These are phyloP conservation scores for Russula earlei DNA, from an alignment of 768 basidiomycete species.

Conservation along the genomic window DNA sequence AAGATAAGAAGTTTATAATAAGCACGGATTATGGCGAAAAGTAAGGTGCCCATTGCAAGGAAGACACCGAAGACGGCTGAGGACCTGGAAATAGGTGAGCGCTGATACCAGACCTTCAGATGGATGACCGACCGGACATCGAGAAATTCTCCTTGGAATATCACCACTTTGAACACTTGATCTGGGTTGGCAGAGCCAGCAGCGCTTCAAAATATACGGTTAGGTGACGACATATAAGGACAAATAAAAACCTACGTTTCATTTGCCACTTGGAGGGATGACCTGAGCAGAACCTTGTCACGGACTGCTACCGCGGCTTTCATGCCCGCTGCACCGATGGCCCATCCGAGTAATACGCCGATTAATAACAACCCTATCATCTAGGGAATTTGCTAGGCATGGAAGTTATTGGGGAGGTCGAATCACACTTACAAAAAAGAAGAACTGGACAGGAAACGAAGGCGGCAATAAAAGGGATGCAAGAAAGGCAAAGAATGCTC, in stretches of 20 bases:
- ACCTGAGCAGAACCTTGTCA: slow-evolving; percentile 26
- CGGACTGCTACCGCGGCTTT: slow-evolving; percentile 36
- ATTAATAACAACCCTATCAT: slow-evolving; percentile 36
- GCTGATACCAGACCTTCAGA: background rate
- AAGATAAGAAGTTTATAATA: slow-evolving; percentile 38
- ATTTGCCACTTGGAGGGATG: slow-evolving; percentile 24
- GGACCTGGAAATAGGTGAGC: slow-evolving; percentile 24
- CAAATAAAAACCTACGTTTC: slow-evolving; percentile 24
- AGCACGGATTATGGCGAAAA: slow-evolving; percentile 38
- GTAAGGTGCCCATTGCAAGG: slow-evolving; percentile 36
- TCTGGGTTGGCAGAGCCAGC: slow-evolving; percentile 33
- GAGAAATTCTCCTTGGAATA: slow-evolving; percentile 44
- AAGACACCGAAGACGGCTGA: slow-evolving; percentile 41
- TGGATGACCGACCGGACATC: slow-evolving; percentile 30
- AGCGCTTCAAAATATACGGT: slow-evolving; percentile 18
- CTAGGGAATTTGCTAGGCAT: slow-evolving; percentile 20
- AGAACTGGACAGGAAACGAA: slow-evolving; percentile 38
- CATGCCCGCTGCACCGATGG: slow-evolving; percentile 45
- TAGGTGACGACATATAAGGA: background rate
- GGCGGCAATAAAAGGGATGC: slow-evolving; percentile 39
- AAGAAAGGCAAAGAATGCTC: slow-evolving; percentile 39
- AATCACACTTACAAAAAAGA: slow-evolving; percentile 34
- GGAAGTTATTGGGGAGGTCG: background rate
- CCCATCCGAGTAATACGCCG: slow-evolving; percentile 46
- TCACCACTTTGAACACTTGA: slow-evolving; percentile 29